phyloP scores from a whole-genome alignment of 208 protist species.

The Acanthamoeba lugdunensis region DNA sequence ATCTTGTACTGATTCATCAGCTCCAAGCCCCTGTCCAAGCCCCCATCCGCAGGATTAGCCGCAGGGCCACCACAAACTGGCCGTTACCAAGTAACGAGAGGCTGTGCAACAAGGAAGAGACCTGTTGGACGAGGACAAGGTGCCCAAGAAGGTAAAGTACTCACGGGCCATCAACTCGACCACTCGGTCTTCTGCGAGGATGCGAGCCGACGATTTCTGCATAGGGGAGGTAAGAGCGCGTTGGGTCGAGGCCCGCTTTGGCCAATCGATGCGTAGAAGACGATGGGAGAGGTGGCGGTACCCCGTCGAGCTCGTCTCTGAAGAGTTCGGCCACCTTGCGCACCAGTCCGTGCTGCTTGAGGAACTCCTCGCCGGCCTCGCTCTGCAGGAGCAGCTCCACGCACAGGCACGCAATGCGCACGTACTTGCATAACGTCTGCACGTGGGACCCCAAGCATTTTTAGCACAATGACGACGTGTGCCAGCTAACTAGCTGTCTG shows the following conservation, averaged over 20 bases:
- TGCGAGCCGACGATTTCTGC: background rate
- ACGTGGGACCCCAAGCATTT: background rate
- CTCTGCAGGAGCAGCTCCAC: conserved; percentile 74
- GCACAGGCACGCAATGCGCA: conserved; percentile 67
- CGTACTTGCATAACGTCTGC: conserved; percentile 73
- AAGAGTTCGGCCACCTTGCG: conserved; percentile 75
- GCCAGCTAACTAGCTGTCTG: no score
- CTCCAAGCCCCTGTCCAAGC: background rate
- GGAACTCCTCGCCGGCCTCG: conserved; percentile 73
- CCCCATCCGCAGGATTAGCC: background rate
- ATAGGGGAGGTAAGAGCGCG: background rate
- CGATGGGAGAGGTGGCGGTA: no score
- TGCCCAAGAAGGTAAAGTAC: conserved; percentile 80
- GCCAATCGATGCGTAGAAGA: no score
- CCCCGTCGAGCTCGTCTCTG: conserved; percentile 27
- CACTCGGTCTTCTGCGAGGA: conserved; percentile 71
- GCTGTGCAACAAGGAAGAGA: background rate
- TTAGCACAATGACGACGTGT: background rate
- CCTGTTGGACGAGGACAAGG: conserved; percentile 3
- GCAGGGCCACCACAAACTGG: background rate
- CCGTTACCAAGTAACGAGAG: background rate
- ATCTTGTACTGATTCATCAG: conserved; percentile 39
- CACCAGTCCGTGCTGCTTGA: conserved; percentile 75
- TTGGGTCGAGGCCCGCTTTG: background rate
- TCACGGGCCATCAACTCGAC: conserved; percentile 77